These are phyloP conservation scores for Rhodomyrtus tomentosa DNA, from an alignment of 345 rosid genomes.

Conservation along the genomic window DNA sequence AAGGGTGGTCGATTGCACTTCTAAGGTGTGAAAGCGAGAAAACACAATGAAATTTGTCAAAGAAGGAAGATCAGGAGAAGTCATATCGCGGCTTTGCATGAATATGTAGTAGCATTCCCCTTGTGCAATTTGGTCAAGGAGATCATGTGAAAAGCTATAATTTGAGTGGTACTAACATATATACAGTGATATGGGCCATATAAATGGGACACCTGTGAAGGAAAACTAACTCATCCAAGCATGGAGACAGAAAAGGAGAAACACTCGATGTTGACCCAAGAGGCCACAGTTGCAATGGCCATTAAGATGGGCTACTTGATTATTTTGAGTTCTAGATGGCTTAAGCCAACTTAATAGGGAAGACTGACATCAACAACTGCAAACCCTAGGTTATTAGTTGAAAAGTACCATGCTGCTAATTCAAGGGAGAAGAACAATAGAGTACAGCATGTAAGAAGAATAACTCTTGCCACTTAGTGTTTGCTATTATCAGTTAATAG, in stretches of 20 bases:
- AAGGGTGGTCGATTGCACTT: background rate
- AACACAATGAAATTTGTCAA: background rate
- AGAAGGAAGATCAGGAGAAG: background rate
- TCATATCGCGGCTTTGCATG: background rate
- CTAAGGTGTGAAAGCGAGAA: background rate
- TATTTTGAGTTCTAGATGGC: background rate
- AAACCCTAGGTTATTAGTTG: background rate
- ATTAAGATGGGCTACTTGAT: background rate
- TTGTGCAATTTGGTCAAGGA: background rate
- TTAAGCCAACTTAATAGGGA: background rate
- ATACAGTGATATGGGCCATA: background rate
- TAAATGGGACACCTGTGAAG: background rate
- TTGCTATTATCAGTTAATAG: background rate
- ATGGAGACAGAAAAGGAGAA: background rate
- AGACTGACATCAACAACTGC: background rate
- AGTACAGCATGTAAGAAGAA: background rate
- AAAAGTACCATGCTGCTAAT: background rate
- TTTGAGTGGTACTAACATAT: background rate
- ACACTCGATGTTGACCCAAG: background rate
- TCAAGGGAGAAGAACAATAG: background rate
- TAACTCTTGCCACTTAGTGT: background rate
- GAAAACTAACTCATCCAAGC: background rate
- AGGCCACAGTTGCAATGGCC: background rate
- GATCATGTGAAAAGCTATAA: background rate
- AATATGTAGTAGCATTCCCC: background rate